These are phyloP conservation scores for Microbotryomycetes sp. DNA, from an alignment of 1,284 basidiomycete species.

Conservation along the genomic window DNA sequence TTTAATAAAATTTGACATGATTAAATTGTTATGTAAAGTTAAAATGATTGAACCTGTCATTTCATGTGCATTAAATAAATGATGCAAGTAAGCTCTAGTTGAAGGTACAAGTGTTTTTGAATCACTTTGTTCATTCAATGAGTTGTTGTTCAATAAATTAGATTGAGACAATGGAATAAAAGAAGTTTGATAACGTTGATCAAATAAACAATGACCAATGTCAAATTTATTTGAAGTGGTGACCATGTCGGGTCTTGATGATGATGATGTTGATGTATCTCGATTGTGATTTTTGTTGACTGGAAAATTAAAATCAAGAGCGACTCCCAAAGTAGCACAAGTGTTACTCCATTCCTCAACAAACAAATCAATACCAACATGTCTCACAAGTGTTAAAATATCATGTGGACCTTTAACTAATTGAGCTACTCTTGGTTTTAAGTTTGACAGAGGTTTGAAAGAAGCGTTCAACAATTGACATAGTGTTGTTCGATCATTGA, in stretches of 20 bases:
- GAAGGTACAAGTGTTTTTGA: constrained; percentile 42
- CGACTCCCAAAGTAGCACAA: constrained; percentile 58
- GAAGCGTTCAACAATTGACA: constrained; percentile 54
- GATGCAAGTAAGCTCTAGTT: constrained; percentile 69
- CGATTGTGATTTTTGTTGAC: constrained; percentile 30
- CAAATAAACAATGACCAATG: constrained; percentile 66
- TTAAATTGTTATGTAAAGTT: constrained; percentile 61
- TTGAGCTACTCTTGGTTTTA: constrained; percentile 59
- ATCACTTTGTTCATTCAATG: neutral
- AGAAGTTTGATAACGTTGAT: constrained; percentile 53
- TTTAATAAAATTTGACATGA: constrained; percentile 54
- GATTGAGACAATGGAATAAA: constrained; percentile 52
- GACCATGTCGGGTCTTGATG: too few relatives aligned
- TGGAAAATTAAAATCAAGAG: constrained; percentile 69
- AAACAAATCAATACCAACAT: constrained; percentile 65
- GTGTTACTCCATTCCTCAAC: constrained; percentile 58
- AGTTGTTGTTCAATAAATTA: constrained; percentile 39
- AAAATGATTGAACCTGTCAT: constrained; percentile 72
- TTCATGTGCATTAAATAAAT: constrained; percentile 74
- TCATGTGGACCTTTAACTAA: constrained; percentile 62
- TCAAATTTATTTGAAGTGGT: constrained; percentile 40
- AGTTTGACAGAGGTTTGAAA: constrained; percentile 49
- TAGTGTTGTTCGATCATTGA: constrained; percentile 30
- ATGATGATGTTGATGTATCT: neutral
- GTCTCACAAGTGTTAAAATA: constrained; percentile 56